Evolutionary conservation across 2,329 filamentous ascomycete species (phyloP), one percentile per base, ranked within the genome.

Genomic region (Bimuria novae-zelandiae): DNA sequence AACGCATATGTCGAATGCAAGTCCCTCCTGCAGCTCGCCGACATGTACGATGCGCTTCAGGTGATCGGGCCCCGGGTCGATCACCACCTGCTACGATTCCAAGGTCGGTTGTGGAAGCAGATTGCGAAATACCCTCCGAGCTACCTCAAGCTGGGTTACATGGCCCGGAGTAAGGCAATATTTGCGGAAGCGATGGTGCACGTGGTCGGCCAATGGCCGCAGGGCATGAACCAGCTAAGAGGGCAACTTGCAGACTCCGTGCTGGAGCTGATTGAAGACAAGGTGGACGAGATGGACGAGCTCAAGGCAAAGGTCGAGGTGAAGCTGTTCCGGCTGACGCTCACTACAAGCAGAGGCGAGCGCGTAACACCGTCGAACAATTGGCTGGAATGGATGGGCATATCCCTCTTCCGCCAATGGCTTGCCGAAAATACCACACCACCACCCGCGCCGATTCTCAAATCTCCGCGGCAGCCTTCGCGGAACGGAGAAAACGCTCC

Each of bases 1-100:
- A 89, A 92, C 56, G 92, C 92, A 21, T 97, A 97, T 69, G 87
- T 94, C 37, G 91, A 97, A 75, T 96, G 91, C 82, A 96, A 97
- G 75, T 89, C 90, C 11, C 83, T 97, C 2, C 83, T 97, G 35
- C 85, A 86, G 11, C 81, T 97, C 16, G 93, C 92, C n/a, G 92
- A 97, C 75, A 90, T 94, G 79, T 97, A 97, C 77, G 92, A 96
- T 71, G 91, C 92, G 12, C 82, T 97, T 11, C 82, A 87, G 25
- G 91, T 97, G 14, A 91, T 95, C 7, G 92, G 92, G 0, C 90
- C 90, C 1, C 85, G 93, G 32, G 89, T 97, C 39, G 93, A 97
- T 74, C 92, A 97, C 76, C 93, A 97, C 72, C 81, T 97, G 12
- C 80, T 97, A 14, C 90, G 94, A 63, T 97, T 97, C 72, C 91